These are phyloP conservation scores for Argentina anserina DNA, from an alignment of 306 rosid species.

Conservation along the genomic window DNA sequence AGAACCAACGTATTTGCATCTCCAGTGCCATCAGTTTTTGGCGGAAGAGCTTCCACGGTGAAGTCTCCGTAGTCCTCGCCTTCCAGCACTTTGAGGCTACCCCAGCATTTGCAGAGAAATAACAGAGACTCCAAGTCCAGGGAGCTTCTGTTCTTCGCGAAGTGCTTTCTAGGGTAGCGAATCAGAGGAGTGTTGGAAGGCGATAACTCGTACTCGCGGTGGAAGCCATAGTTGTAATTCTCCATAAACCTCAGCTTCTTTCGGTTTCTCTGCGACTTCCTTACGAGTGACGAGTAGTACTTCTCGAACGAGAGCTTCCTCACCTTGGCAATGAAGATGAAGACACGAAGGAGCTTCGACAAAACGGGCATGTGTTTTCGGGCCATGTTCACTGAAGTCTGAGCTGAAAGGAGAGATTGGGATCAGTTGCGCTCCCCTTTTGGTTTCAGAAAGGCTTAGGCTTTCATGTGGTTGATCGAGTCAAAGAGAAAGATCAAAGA, in stretches of 20 bases:
- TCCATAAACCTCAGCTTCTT: slow-evolving; percentile 36
- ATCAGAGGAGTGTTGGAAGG: slow-evolving; percentile 53
- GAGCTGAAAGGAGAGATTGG: not conserved
- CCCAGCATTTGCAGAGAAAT: slow-evolving; percentile 41
- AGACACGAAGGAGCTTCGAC: slow-evolving; percentile 31
- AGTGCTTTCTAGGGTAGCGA: slow-evolving; percentile 20
- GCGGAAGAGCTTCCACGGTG: slow-evolving; percentile 30
- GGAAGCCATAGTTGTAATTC: slow-evolving; percentile 36
- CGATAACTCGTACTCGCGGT: slow-evolving; percentile 41
- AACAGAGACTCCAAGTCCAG: slow-evolving; percentile 36
- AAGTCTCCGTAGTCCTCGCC: slow-evolving; percentile 17
- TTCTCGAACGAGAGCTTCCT: slow-evolving; percentile 40
- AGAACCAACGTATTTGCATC: slow-evolving; percentile 19
- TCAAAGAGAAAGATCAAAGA: not conserved
- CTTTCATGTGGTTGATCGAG: slow-evolving; percentile 5
- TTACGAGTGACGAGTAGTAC: slow-evolving; percentile 21
- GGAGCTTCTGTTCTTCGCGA: slow-evolving; percentile 11
- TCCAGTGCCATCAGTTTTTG: slow-evolving; percentile 4
- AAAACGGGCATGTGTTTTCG: slow-evolving; percentile 35
- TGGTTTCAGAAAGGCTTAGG: slow-evolving; percentile 5
- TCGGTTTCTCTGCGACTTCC: slow-evolving; percentile 21
- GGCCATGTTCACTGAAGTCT: slow-evolving; percentile 46
- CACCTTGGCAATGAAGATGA: slow-evolving; percentile 34
- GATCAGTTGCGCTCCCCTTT: not conserved
- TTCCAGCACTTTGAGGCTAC: slow-evolving; percentile 25